A percentile compares a stretch with the other conserved stretches of the same genome.
These are phyloP conservation scores for Rhododendron molle DNA, from an alignment of 148 eudicot genomes.

Conservation along the genomic window DNA sequence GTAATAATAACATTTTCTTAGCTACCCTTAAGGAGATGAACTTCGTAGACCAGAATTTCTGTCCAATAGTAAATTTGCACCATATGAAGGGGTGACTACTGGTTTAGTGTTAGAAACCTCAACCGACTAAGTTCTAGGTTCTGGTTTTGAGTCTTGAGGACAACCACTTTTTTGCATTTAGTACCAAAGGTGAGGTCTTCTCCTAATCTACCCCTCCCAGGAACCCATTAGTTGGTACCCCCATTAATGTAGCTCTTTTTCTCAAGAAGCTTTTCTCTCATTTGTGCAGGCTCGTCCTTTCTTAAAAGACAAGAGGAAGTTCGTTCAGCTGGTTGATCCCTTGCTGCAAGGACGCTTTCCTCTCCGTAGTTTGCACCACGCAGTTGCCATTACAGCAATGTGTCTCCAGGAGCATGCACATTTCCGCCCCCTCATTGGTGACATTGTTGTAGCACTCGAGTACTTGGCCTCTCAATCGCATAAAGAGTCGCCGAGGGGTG, in stretches of 20 bases:
- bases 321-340: slow-evolving; percentile 60
- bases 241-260: neutral
- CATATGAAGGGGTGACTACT: neutral
- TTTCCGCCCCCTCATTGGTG: slow-evolving; percentile 53
- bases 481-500: slow-evolving; percentile 15
- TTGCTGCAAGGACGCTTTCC: slow-evolving; percentile 49
- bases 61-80: neutral
- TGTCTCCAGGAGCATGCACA: slow-evolving; percentile 64
- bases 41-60: neutral
- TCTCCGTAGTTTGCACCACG: slow-evolving; percentile 49
- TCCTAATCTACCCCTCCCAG: neutral
- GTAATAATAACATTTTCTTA: neutral
- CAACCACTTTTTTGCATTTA: neutral
- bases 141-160: neutral
- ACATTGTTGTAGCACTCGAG: slow-evolving; percentile 67
- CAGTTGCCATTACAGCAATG: slow-evolving; percentile 54
- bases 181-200: neutral
- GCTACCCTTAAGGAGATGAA: neutral
- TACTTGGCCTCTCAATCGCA: slow-evolving; percentile 53
- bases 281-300: slow-evolving; percentile 50
- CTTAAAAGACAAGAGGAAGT: slow-evolving; percentile 48
- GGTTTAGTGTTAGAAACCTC: neutral
- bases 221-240: neutral
- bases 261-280: neutral
- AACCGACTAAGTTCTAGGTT: neutral